These are phyloP conservation scores for Amaranthus hypochondriacus DNA, from an alignment of 148 eudicot genomes.

Conservation along the genomic window DNA sequence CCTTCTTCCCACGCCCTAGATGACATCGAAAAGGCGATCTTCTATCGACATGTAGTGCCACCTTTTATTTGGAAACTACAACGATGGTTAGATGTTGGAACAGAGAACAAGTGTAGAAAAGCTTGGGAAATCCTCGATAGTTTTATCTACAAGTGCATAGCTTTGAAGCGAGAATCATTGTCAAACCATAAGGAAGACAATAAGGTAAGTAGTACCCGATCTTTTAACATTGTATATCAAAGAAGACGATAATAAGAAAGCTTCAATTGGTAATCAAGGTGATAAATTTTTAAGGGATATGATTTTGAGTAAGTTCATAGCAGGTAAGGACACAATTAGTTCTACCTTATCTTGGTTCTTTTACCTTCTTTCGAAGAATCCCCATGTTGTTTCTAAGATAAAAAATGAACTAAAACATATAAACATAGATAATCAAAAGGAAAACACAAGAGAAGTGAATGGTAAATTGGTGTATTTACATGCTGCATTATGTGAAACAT, in stretches of 20 bases:
- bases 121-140: constrained; percentile 38
- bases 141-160: constrained; percentile 28
- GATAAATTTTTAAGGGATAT: constrained; percentile 24
- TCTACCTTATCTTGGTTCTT: constrained; percentile 38
- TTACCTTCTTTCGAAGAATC: constrained; percentile 34
- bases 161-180: constrained; percentile 25
- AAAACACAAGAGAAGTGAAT: constrained; percentile 19
- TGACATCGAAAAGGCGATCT: constrained; percentile 37
- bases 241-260: constrained; percentile 1
- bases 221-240: constrained; percentile 35
- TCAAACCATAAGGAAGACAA: neutral
- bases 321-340: constrained; percentile 42
- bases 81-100: constrained; percentile 46
- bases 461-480: constrained; percentile 39
- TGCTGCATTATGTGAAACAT: constrained; percentile 36
- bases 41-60: constrained; percentile 39
- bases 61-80: constrained; percentile 42
- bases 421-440: neutral
- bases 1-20: constrained; percentile 50
- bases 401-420: constrained; percentile 20
- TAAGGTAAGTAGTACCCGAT: constrained; percentile 21
- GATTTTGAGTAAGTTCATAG: constrained; percentile 24
- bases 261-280: too few species aligned
- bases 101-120: constrained; percentile 28
- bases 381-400: constrained; percentile 26